phyloP scores from a whole-genome alignment of 176 grass and related monocot genomes.

The Eremochloa ophiuroides region DNA sequence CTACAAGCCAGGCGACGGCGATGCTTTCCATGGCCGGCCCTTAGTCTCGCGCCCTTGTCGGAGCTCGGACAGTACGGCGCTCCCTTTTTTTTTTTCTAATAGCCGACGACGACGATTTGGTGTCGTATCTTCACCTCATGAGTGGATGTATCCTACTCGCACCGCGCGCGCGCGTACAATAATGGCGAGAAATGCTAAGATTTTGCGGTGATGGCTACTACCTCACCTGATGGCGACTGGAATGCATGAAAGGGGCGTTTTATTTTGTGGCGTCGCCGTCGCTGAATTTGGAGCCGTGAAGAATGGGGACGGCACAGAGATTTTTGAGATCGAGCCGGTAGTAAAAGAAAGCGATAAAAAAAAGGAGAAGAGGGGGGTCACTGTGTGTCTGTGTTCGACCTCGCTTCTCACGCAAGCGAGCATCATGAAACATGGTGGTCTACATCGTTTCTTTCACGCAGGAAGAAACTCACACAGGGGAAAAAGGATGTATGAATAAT shows the following conservation, averaged over 20 bases:
- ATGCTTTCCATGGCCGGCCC: conserved; percentile 43
- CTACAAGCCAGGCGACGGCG: conserved; percentile 30
- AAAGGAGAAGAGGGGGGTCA: neutral
- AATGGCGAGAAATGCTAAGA: neutral
- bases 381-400: neutral
- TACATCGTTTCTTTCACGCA: neutral
- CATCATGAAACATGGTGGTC: conserved; percentile 31
- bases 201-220: neutral
- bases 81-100: neutral
- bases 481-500: neutral
- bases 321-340: neutral
- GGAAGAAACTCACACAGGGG: too few species aligned
- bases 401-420: conserved; percentile 50
- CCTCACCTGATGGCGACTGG: conserved; percentile 19
- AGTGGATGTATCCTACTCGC: conserved; percentile 19
- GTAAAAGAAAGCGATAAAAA: neutral
- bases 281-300: conserved; percentile 29
- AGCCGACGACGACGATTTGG: neutral
- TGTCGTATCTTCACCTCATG: conserved; percentile 19
- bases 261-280: conserved; percentile 24
- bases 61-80: conserved; percentile 4
- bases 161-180: neutral
- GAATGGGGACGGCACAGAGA: neutral
- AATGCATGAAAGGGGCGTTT: conserved; percentile 9
- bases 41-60: conserved; percentile 29